Conservation (phyloP, 345 rosid genomes). For the Melaleuca alternifolia region DNA sequence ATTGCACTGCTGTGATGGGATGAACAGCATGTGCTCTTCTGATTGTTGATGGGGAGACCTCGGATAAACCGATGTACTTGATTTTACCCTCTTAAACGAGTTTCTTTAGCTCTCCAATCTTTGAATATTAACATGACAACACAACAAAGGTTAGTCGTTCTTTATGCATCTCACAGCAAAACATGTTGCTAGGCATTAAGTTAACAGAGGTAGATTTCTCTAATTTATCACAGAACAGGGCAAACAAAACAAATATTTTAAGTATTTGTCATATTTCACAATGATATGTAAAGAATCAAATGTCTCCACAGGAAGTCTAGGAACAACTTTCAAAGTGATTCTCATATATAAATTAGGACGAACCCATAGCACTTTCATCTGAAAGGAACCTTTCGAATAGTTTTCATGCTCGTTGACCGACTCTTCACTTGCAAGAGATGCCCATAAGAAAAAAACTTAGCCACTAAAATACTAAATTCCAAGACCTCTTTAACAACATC, state of each 20-base stretch:
- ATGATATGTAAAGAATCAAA: not conserved
- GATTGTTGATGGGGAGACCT: constrained; percentile 80
- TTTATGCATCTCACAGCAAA: too few species aligned
- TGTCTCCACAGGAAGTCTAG: not conserved
- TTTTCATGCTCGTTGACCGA: not conserved
- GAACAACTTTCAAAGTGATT: not conserved
- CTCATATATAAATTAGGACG: not conserved
- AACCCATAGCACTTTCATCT: constrained; percentile 6
- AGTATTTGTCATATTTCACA: not conserved
- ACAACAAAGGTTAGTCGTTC: too few species aligned
- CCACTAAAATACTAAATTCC: not conserved
- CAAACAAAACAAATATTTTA: not conserved
- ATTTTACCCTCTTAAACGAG: constrained; percentile 48
- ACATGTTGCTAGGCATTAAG: too few species aligned
- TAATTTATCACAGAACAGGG: too few species aligned
- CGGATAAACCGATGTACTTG: constrained; percentile 59
- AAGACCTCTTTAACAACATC: not conserved
- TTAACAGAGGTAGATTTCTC: too few species aligned
- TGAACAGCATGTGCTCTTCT: too few species aligned
- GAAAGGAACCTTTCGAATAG: not conserved
- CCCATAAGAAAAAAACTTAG: not conserved
- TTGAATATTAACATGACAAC: not conserved
- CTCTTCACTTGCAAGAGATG: not conserved
- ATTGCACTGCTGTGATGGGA: constrained; percentile 60
- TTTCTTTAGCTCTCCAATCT: not conserved